These are phyloP conservation scores for Ambispora gerdemannii DNA, from an alignment of 192 early-diverging fungal genomes.

Conservation along the genomic window DNA sequence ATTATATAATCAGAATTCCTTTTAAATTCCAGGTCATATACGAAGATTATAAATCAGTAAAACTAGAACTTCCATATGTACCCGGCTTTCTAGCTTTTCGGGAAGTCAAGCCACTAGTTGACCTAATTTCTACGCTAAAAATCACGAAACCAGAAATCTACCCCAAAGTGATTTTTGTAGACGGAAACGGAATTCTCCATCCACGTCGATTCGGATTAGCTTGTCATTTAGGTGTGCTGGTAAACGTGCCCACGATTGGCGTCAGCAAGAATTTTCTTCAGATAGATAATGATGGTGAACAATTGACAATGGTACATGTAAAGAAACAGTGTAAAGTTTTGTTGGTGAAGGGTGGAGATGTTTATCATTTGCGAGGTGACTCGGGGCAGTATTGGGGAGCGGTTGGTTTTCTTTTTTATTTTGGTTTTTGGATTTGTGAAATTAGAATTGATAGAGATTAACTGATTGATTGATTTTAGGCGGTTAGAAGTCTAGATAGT, in stretches of 20 bases:
- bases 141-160: conserved; percentile 48
- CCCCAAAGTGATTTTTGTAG: conserved; percentile 80
- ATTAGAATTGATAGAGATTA: neutral
- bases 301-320: conserved; percentile 47
- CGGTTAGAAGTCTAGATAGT: conserved; percentile 41
- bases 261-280: conserved; percentile 89
- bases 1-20: too few species aligned
- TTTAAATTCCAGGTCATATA: conserved; percentile 70
- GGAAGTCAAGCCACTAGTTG: conserved; percentile 64
- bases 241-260: conserved; percentile 77
- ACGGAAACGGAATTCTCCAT: conserved; percentile 87
- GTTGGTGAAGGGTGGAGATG: conserved; percentile 41
- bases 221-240: conserved; percentile 72
- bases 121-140: conserved; percentile 56
- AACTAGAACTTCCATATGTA: conserved; percentile 75
- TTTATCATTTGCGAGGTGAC: conserved; percentile 42
- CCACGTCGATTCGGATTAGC: conserved; percentile 87
- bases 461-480: conserved; percentile 25
- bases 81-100: conserved; percentile 91
- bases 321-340: conserved; percentile 46
- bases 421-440: neutral
- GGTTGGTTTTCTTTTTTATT: conserved; percentile 25
- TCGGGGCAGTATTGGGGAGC: conserved; percentile 49
- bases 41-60: conserved; percentile 51
- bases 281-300: conserved; percentile 61